These are phyloP conservation scores for Ganoderma sinense DNA, from an alignment of 1,284 basidiomycete genomes.

Conservation along the genomic window DNA sequence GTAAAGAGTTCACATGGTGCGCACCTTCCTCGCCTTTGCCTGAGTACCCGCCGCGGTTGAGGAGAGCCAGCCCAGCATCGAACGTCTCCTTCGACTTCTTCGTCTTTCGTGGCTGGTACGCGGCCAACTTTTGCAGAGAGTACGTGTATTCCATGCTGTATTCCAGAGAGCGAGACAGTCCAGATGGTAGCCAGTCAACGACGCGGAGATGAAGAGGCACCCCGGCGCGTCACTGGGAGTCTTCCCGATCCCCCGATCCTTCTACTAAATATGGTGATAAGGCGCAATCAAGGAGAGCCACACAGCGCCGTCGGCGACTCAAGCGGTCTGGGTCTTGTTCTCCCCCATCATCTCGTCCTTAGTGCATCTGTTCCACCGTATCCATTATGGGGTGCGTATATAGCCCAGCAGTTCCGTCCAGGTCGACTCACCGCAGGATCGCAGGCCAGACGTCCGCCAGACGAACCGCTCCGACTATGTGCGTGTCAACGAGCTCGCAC, in stretches of 20 bases:
- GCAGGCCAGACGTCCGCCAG: background rate
- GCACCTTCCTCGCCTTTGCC: constrained; percentile 71
- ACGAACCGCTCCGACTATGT: constrained; percentile 45
- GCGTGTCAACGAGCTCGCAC: constrained; percentile 55
- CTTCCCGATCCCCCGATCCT: background rate
- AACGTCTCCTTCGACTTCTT: constrained; percentile 79
- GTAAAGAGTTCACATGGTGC: background rate
- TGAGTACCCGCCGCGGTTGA: constrained; percentile 56
- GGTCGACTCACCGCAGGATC: background rate
- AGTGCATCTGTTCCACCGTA: background rate
- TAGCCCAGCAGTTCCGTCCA: too few species aligned
- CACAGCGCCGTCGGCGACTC: background rate
- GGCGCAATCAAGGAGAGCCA: background rate
- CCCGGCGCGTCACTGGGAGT: background rate
- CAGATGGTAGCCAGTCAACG: background rate
- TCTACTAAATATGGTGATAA: background rate
- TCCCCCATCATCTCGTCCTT: background rate
- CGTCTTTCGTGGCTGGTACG: constrained; percentile 71
- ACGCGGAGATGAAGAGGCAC: background rate
- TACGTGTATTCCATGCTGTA: constrained; percentile 49
- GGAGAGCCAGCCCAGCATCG: constrained; percentile 64
- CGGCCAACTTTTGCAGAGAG: constrained; percentile 72
- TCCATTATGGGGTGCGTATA: constrained; percentile 14
- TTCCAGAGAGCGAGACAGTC: background rate
- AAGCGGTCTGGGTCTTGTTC: too few species aligned